phyloP scores from a whole-genome alignment of 495 filamentous ascomycete genomes.

The Amphirosellinia nigrospora region DNA sequence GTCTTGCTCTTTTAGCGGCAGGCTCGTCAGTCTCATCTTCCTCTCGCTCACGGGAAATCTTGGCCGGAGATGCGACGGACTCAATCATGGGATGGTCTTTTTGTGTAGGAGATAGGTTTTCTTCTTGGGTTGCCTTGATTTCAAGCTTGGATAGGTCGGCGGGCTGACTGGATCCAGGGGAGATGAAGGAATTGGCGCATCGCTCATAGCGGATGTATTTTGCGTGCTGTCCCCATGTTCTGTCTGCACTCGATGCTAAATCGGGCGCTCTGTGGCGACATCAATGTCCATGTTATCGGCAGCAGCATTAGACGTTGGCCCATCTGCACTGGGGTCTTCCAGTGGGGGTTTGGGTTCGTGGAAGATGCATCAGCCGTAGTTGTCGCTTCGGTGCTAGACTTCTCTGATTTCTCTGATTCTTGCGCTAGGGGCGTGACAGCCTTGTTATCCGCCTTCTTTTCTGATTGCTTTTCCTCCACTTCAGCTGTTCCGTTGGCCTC shows the following conservation, averaged over 20 bases:
- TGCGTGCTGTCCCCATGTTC: constrained; percentile 34
- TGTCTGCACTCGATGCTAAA: constrained; percentile 20
- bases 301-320: neutral
- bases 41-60: constrained; percentile 73
- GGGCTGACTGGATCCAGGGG: constrained; percentile 34
- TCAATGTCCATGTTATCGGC: constrained; percentile 43
- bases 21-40: constrained; percentile 74
- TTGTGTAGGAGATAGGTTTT: constrained; percentile 26
- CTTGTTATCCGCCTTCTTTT: neutral
- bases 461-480: constrained; percentile 16
- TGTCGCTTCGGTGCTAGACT: constrained; percentile 18
- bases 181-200: constrained; percentile 33
- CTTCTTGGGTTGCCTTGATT: constrained; percentile 35
- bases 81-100: constrained; percentile 48
- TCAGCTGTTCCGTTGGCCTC: constrained; percentile 34
- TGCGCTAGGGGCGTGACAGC: neutral
- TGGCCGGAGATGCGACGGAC: constrained; percentile 44
- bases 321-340: constrained; percentile 14
- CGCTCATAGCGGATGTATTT: constrained; percentile 36
- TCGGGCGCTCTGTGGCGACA: constrained; percentile 28
- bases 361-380: constrained; percentile 21
- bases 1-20: constrained; percentile 79
- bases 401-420: constrained; percentile 6
- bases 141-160: constrained; percentile 40
- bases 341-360: constrained; percentile 9